Conservation (phyloP, 768 basidiomycete genomes). For the Hypholoma fasciculare region DNA sequence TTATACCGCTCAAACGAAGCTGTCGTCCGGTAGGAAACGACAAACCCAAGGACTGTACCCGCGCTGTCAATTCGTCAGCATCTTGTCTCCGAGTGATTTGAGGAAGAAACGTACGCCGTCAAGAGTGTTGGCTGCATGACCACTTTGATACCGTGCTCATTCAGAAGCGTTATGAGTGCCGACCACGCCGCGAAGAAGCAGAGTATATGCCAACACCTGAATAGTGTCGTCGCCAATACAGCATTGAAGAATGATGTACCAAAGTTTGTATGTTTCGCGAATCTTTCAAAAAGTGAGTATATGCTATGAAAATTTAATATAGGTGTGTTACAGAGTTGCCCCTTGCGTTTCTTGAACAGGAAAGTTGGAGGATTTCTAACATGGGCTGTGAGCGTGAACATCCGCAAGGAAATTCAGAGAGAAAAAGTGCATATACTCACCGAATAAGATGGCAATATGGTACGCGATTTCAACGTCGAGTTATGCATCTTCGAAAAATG, state of each 20-base stretch:
- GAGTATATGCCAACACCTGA: conserved; percentile 68
- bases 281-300: conserved; percentile 19
- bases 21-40: conserved; percentile 71
- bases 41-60: conserved; percentile 74
- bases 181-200: conserved; percentile 67
- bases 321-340: neutral
- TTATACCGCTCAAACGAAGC: conserved; percentile 79
- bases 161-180: conserved; percentile 54
- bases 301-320: neutral
- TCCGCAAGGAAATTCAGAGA: neutral
- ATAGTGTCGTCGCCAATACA: conserved; percentile 44
- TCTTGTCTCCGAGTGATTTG: neutral
- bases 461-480: neutral
- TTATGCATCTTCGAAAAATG: neutral
- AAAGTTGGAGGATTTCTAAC: conserved; percentile 27
- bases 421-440: conserved; percentile 12
- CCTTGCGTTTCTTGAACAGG: conserved; percentile 17
- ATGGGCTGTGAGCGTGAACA: neutral
- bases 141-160: conserved; percentile 41
- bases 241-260: conserved; percentile 31
- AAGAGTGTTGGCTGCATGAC: conserved; percentile 54
- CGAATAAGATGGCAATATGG: conserved; percentile 11
- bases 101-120: conserved; percentile 55
- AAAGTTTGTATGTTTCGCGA: conserved; percentile 38
- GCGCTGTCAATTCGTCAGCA: conserved; percentile 22